A percentile compares a stretch with the other conserved stretches of the same genome.
Conservation (phyloP, 2,329 filamentous ascomycete genomes). For the Penicillium sp. region DNA sequence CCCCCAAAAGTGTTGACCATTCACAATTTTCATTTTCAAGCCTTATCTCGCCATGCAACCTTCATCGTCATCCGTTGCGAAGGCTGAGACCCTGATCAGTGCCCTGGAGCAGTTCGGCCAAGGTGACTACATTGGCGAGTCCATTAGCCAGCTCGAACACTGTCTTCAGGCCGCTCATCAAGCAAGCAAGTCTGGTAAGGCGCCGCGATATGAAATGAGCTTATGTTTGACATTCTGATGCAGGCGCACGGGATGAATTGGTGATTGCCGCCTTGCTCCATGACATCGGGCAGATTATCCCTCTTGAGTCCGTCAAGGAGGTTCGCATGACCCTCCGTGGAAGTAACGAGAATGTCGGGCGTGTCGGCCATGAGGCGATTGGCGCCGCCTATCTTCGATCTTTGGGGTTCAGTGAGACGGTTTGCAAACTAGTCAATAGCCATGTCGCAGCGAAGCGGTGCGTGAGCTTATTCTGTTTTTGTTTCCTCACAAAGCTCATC, state of each 20-base stretch:
- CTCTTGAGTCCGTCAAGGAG: slow-evolving; percentile 30
- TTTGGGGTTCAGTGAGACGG: slow-evolving; percentile 36
- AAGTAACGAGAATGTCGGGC: slow-evolving; percentile 33
- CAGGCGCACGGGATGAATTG: slow-evolving; percentile 25
- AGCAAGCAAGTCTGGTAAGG: slow-evolving; percentile 25
- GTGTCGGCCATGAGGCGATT: slow-evolving; percentile 39
- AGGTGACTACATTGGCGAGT: slow-evolving; percentile 36
- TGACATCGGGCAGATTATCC: slow-evolving; percentile 45
- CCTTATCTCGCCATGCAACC: slow-evolving; percentile 4
- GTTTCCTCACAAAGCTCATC: neutral
- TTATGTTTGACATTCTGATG: neutral
- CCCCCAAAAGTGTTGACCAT: no score
- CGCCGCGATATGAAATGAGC: neutral
- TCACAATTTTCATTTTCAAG: neutral
- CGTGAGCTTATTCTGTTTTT: neutral
- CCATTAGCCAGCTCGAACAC: slow-evolving; percentile 36
- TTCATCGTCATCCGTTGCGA: slow-evolving; percentile 5
- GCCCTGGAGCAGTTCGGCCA: slow-evolving; percentile 32
- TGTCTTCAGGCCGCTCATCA: slow-evolving; percentile 34
- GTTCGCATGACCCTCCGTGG: slow-evolving; percentile 27
- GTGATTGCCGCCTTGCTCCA: slow-evolving; percentile 43
- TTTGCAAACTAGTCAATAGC: slow-evolving; percentile 38
- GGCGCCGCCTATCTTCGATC: slow-evolving; percentile 36
- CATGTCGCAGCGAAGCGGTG: slow-evolving; percentile 42
- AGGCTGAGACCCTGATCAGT: slow-evolving; percentile 20